phyloP scores from a whole-genome alignment of 768 basidiomycete species.

The Lactarius akahatsu region DNA sequence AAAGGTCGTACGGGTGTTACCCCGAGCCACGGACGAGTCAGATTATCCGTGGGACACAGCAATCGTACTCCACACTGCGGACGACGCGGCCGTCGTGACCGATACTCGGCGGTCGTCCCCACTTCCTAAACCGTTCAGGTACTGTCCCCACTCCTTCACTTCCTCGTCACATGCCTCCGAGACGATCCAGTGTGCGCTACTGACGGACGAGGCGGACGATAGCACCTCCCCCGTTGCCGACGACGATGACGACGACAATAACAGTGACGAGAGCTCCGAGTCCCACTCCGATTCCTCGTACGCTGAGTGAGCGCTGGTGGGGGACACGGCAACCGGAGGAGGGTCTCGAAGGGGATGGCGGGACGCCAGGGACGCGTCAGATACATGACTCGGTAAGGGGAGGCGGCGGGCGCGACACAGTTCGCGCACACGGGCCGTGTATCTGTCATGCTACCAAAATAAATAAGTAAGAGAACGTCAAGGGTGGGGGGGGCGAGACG shows the following conservation, averaged over 20 bases:
- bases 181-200: constrained; percentile 7
- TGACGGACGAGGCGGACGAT: background rate
- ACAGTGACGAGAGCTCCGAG: background rate
- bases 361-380: background rate
- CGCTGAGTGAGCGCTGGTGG: background rate
- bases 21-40: no score
- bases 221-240: no score
- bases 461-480: background rate
- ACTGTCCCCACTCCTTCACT: constrained; percentile 19
- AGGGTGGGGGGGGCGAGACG: background rate
- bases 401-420: constrained; percentile 2
- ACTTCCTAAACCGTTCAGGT: background rate
- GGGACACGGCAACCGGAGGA: background rate
- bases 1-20: background rate
- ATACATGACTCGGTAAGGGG: constrained; percentile 6
- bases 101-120: background rate
- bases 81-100: constrained; percentile 6
- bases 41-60: background rate
- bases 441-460: constrained; percentile 15
- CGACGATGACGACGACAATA: background rate
- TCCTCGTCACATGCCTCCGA: constrained; percentile 18
- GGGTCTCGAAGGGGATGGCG: background rate
- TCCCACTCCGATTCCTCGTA: constrained; percentile 6
- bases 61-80: background rate
- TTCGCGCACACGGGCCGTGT: constrained; percentile 15